Base-by-base conservation (phyloP, 768 basidiomycete genomes). In the Hygrocybe punicea region DNA sequence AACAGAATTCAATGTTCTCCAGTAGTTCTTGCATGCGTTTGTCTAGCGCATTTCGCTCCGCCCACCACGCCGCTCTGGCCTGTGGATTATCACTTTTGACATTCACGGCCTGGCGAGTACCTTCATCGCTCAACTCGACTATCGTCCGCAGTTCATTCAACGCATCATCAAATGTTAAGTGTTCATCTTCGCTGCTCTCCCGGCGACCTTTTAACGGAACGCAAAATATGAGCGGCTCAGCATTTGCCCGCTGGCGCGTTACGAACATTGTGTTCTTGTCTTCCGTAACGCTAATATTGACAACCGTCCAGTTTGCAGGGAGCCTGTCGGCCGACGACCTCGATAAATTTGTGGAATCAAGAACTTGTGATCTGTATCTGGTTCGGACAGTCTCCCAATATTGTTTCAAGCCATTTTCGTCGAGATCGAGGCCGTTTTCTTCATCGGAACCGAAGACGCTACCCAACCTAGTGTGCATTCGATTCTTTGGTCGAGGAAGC, bases 1-100 rank as follows among this genome's bases (percentile, higher is more conserved):
- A 98, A 66, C 90, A 93, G 63, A 91, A 94, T 68, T 98, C 97
- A 44, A 99, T 86, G 60, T 87, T 92, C 60, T 84, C 83, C 34
- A 97, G 69, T 6, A 99, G 71, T 29, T 84, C 83, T 56, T 82
- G 77, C 65, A 99, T 68, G 21, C 93, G 81, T 47, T 75, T 76
- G 65, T 98, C 94, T n/a, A 98, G 78, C 19, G 78, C 81, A 21
- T 76, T 73, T 3, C 97, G 79, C 52, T 85, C 81, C 35, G 83
- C 84, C 97, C 97, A 99, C 97, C 97, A 98, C 1, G 76, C 80
- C 0, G 79, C 75, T 59, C 86, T 78, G 1, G 83, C 90, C 29
- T 81, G 81, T 44, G 76, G 75, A 57, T 89, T 84, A 40, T 87
- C 82, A 29, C 81, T 74, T 61, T 85, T 86, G 55, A 98, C 80